These are phyloP conservation scores for Darksidea phi DNA, from an alignment of 495 filamentous ascomycete genomes.

Conservation along the genomic window DNA sequence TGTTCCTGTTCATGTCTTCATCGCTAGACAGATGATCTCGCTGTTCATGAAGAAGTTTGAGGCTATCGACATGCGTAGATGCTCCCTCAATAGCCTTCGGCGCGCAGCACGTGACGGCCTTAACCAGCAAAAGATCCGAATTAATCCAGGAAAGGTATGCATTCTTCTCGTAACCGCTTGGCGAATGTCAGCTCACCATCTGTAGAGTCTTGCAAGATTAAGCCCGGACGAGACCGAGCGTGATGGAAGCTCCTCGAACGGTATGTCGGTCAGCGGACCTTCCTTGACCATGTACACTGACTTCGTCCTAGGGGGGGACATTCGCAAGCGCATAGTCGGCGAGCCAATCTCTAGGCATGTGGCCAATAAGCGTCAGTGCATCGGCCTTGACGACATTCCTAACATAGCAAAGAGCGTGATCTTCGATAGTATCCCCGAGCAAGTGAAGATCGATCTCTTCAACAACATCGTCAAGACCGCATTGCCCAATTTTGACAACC, in stretches of 20 bases:
- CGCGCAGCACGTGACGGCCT: neutral
- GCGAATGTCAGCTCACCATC: neutral
- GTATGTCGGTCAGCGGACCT: neutral
- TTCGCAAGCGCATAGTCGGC: neutral
- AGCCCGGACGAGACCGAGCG: neutral
- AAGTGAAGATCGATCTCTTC: constrained; percentile 21
- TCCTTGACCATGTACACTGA: neutral
- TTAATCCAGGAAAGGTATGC: constrained; percentile 5
- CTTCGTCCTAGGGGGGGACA: neutral
- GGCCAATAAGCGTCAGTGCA: constrained; percentile 10
- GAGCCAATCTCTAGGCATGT: constrained; percentile 7
- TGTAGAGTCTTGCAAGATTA: neutral
- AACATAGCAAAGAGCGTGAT: constrained; percentile 5
- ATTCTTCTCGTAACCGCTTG: no score
- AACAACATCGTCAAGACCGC: constrained; percentile 5
- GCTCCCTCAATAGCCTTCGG: constrained; percentile 10
- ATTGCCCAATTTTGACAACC: constrained; percentile 17
- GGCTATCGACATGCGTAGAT: neutral
- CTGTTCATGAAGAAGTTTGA: constrained; percentile 16
- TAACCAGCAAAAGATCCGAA: neutral
- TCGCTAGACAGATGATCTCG: neutral
- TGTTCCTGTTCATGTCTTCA: neutral
- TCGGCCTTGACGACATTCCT: constrained; percentile 12
- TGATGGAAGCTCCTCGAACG: neutral
- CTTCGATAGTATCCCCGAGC: constrained; percentile 8